These are phyloP conservation scores for Huntiella abstrusa DNA, from an alignment of 2,329 filamentous ascomycete genomes.

Conservation along the genomic window DNA sequence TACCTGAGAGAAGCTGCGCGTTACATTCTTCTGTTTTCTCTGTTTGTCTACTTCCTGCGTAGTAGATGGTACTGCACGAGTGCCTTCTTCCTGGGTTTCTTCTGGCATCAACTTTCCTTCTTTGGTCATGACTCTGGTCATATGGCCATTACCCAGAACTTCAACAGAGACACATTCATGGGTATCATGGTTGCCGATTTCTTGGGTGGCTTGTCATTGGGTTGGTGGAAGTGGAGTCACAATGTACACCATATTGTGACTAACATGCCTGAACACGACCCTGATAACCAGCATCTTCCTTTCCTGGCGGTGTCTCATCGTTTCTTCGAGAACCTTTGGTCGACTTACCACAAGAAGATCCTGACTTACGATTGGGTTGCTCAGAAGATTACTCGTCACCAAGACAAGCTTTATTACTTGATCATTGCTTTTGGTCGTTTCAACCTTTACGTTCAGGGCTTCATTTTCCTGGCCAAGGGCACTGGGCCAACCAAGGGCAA, in stretches of 20 bases:
- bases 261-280: constrained; percentile 87
- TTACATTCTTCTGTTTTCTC: constrained; percentile 44
- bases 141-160: constrained; percentile 91
- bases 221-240: constrained; percentile 95
- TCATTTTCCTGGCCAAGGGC: constrained; percentile 53
- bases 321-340: constrained; percentile 52
- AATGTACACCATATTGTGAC: constrained; percentile 96
- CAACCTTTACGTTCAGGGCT: constrained; percentile 70
- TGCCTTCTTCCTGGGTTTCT: constrained; percentile 55
- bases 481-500: constrained; percentile 55
- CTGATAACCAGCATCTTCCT: constrained; percentile 82
- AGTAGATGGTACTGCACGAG: constrained; percentile 49
- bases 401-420: constrained; percentile 69
- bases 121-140: constrained; percentile 89
- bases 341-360: constrained; percentile 65
- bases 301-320: constrained; percentile 76
- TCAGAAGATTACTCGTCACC: constrained; percentile 49
- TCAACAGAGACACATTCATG: constrained; percentile 63
- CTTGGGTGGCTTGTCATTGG: constrained; percentile 69
- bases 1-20: constrained; percentile 59
- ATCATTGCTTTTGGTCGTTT: constrained; percentile 67
- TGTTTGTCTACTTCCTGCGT: constrained; percentile 42
- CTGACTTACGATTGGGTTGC: constrained; percentile 65
- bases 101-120: constrained; percentile 94
- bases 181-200: constrained; percentile 84